Evolutionary conservation across 768 basidiomycete species (phyloP), one percentile per base, ranked within the genome.

Genomic region (Calocera viscosa): DNA sequence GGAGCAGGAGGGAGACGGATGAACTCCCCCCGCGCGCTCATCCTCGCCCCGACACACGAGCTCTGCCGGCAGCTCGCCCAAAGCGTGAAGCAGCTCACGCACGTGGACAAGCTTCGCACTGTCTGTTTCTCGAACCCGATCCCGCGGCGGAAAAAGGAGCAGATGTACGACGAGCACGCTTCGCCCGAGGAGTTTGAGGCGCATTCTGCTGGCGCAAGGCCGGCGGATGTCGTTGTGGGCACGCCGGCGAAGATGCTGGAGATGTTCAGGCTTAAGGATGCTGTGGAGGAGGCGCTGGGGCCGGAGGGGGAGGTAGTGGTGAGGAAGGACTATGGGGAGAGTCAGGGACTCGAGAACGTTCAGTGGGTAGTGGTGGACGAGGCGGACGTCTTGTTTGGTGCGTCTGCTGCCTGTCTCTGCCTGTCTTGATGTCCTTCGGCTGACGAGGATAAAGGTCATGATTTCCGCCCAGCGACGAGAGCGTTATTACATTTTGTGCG

Each of bases 281-380:
- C 38, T 32, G 69, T 65, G 71, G 74, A 64, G 75, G 75, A 70
- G 66, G 70, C 68, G 12, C 71, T 77, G 49, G 78, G 79, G 63
- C 67, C 70, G 30, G 66, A 77, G 71, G 70, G 70, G 73, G 72
- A 74, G 65, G 41, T 73, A 73, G 33, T 69, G 63, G 40, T 68
- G 14, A 66, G 69, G 24, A 74, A 75, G 75, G 82, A 69, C 68
- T 79, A 75, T 80, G 80, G 70, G 81, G 84, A 2, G 80, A 86
- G 72, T 30, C 81, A 90, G 76, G 81, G 85, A 1, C 76, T 92
- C 26, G 81, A 80, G 64, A 82, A 84, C 63, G 78, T 94, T 1
- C 91, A 95, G 72, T 95, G 91, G 91, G 87, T 95, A 5, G 80
- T 94, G 1, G 78, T 95, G 1, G 94, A 96, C 68, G 93, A 96